Evolutionary conservation across 2,329 filamentous ascomycete genomes (phyloP), one percentile per base, ranked within the genome.

Genomic region (Setomelanomma holmii): DNA sequence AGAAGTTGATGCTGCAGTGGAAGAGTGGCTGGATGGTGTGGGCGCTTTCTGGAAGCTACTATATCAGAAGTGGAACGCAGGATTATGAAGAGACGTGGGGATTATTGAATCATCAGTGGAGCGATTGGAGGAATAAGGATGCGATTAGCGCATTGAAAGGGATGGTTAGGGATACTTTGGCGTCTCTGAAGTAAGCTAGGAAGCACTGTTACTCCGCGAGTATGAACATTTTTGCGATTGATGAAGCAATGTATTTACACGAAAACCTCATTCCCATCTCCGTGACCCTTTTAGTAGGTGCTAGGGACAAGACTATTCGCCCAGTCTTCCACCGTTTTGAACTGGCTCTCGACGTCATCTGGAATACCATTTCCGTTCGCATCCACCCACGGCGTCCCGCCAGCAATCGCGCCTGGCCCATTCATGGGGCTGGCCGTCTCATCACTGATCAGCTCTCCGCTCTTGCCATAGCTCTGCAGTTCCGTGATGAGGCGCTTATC

Each of bases 11-110:
- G 74, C 71, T 78, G 42, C 66, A 71, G 36, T 86, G 86, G 66
- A 82, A 86, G 60, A 80, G 80, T 27, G 84, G 86, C 54, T 86
- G 84, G 84, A 79, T 80, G 1, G 73, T 84, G 11, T 86, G 84
- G 84, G 81, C 80, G 4, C 60, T 86, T 38, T 79, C 83, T 67
- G 84, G 84, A 11, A 82, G 80, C 51, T 87, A 86, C 58, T 86
- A 86, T 56, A 76, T 84, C 10, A 34, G 60, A 20, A 54, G 81
- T 49, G 78, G 79, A 22, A 69, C 61, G 7, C 68, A 82, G 14
- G 80, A 85, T 55, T 74, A 74, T 36, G 80, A 86, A 23, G 83
- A 86, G 74, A 73, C 72, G 0, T 86, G 77, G 76, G 84, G 82
- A 0, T 65, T 81, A 14, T 49, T 84, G 51, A 76, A 82, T 47